Base-by-base conservation (phyloP, 768 basidiomycete genomes). In the Agaricus subrufescens region DNA sequence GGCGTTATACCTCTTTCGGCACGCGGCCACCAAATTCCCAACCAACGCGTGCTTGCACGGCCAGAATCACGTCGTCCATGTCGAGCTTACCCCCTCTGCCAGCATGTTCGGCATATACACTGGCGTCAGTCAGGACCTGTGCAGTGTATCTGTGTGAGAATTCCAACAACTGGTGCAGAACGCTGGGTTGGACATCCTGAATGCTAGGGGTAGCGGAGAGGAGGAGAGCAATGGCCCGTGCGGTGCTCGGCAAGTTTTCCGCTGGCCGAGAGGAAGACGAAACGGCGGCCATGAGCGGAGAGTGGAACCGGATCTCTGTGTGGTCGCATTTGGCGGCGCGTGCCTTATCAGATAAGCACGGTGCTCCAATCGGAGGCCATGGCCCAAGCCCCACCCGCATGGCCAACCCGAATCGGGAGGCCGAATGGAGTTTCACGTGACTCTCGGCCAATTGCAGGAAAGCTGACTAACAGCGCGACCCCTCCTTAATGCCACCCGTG, bases 1-100 rank as follows among this genome's bases (percentile, higher is more conserved):
- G 23, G 34, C 11, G 58, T 43, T 25, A 60, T 55, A 93, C 91
- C 83, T 94, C 91, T 72, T 93, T 93, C 3, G 91, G 91, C 29
- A 94, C 83, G 39, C 91, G 79, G 5, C 92, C 91, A 25, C 91
- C 91, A 67, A 92, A 89, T 69, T 94, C 92, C 92, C 92, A 94
- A 43, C 91, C 92, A 3, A 94, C 92, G 55, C 91, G 84, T 5
- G 91, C 90, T 68, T 94, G 91, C 4, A 92, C 86, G 2, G 91
- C 89, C 40, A 94, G 76, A 3, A 82, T 79, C 46, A 90, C 74
- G 69, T 94, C 91, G 60, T 94, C 91, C 77, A 86, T 82, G 60
- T 92, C 91, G 53, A 94, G 76, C 72, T 88, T 91, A 57, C 86
- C 87, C 2, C 82, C 68, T 44, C 85, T 78, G 12, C 89, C 88